Evolutionary conservation across 352 stramenopile species (phyloP), one percentile per base, ranked within the genome.

Genomic region (Globisporangium nunn): DNA sequence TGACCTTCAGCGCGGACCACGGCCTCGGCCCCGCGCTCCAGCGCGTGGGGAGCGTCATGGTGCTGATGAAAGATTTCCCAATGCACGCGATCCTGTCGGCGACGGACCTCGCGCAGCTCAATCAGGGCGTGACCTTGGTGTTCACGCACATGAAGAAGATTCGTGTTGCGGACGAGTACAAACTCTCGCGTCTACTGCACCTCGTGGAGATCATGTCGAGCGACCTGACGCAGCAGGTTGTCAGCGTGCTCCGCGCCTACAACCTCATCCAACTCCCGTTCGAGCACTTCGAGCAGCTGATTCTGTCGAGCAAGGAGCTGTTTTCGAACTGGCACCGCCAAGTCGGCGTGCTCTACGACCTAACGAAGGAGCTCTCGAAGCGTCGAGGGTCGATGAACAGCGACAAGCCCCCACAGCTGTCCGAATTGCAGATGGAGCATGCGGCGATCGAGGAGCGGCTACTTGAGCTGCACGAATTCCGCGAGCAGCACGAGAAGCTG

Each of bases 61-160:
- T 71, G 33, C 75, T 98, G 47, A 94, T 98, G 81, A 95, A 95
- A 53, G 91, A 96, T 39, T 96, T 98, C 56, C 91, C 90, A 31
- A 93, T 98, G 64, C 87, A 97, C 63, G 81, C 86, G 10, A 94
- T 98, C 56, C 66, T 97, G 47, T 91, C 87, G 10, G 87, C 91
- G 17, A 93, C 87, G 3, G 84, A 91, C 62, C 87, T 96, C 29
- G 78, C 58, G 46, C 86, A 96, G 62, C 74, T 96, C 0, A 90
- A 79, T 10, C 74, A 91, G 35, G 87, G 85, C 2, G 68, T 96
- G 11, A 81, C 75, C 1, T 56, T 84, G 18, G 81, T 97, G 23
- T 97, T 97, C 50, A 82, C 73, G 4, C 88, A 97, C 52, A 59
- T 97, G 39, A 96, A 96, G 67, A 96, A 96, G 60, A 92, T 97